Evolutionary conservation across 768 basidiomycete genomes (phyloP).

Genomic region (Russula dissimulans): DNA sequence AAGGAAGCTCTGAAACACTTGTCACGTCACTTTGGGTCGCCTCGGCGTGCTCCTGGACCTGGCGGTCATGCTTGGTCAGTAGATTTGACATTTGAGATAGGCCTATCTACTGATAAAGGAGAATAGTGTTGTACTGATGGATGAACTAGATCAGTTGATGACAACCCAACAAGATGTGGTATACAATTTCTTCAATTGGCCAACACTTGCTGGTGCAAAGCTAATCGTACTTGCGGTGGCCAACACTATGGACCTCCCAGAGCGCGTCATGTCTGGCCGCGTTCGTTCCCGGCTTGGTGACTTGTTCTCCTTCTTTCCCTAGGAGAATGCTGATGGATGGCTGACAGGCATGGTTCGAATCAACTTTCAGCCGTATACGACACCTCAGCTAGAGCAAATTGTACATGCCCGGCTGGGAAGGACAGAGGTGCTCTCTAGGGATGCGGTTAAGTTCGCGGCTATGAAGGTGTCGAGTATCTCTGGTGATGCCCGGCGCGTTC

Average conservation of each 20-base stretch:
- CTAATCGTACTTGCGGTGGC: constrained; percentile 95
- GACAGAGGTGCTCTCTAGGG: constrained; percentile 46
- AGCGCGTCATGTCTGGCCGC: constrained; percentile 85
- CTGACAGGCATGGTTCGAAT: constrained; percentile 70
- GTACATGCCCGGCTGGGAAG: constrained; percentile 68
- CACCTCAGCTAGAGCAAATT: constrained; percentile 70
- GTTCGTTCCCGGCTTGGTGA: constrained; percentile 86
- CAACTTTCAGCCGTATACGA: constrained; percentile 86
- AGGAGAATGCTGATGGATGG: not conserved
- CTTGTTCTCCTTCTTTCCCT: constrained; percentile 19
- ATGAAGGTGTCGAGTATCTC: constrained; percentile 73
- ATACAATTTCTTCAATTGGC: constrained; percentile 99
- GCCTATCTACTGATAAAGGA: constrained; percentile 2
- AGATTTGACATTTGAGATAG: not conserved
- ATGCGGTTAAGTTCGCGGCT: constrained; percentile 80
- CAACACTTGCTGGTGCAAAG: constrained; percentile 78
- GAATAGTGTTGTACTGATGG: constrained; percentile 88
- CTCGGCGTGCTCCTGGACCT: constrained; percentile 51
- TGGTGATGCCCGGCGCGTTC: constrained; percentile 86
- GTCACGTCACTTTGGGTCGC: constrained; percentile 65
- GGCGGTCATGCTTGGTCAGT: constrained; percentile 82
- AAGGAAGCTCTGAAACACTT: constrained; percentile 80
- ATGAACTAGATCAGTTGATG: constrained; percentile 94
- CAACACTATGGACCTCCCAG: constrained; percentile 97
- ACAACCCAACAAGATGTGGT: constrained; percentile 97